phyloP scores from a whole-genome alignment of 164 flowering plant species.

The Houttuynia cordata region DNA sequence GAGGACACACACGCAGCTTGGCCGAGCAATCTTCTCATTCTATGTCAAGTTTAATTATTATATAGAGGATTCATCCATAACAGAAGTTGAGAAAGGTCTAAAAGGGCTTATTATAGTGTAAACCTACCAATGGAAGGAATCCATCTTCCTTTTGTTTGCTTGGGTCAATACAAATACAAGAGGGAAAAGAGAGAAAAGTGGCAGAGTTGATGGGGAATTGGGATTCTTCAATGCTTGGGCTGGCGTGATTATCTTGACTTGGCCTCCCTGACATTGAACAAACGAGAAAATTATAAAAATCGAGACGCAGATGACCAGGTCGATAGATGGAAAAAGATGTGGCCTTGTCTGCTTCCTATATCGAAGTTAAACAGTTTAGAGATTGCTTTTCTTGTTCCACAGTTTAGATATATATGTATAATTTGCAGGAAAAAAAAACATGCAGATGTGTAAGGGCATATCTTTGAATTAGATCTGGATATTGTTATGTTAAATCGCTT shows the following conservation, averaged over 20 bases:
- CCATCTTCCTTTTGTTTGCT: not conserved
- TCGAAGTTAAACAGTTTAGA: too few species aligned
- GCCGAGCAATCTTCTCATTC: not conserved
- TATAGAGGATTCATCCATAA: too few species aligned
- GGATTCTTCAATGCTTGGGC: not conserved
- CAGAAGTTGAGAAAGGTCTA: too few species aligned
- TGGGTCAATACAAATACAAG: not conserved
- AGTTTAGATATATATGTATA: too few species aligned
- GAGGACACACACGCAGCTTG: not conserved
- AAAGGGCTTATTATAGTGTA: too few species aligned
- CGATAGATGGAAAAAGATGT: not conserved
- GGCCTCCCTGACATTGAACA: not conserved
- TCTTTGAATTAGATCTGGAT: too few species aligned
- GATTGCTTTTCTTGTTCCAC: too few species aligned
- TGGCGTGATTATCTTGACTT: constrained; percentile 2
- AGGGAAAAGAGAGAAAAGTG: not conserved
- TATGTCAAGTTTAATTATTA: not conserved
- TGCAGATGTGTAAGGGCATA: too few species aligned
- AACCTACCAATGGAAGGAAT: too few species aligned
- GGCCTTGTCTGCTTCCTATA: not conserved
- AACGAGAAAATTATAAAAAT: not conserved
- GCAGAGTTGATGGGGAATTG: constrained; percentile 1
- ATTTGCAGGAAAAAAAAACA: too few species aligned
- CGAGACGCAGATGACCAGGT: not conserved
- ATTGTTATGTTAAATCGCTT: too few species aligned